Percentiles rank a stretch among this genome's conserved stretches.
These are phyloP conservation scores for Diaporthe longicolla DNA, from an alignment of 2,329 filamentous ascomycete genomes.

Conservation along the genomic window DNA sequence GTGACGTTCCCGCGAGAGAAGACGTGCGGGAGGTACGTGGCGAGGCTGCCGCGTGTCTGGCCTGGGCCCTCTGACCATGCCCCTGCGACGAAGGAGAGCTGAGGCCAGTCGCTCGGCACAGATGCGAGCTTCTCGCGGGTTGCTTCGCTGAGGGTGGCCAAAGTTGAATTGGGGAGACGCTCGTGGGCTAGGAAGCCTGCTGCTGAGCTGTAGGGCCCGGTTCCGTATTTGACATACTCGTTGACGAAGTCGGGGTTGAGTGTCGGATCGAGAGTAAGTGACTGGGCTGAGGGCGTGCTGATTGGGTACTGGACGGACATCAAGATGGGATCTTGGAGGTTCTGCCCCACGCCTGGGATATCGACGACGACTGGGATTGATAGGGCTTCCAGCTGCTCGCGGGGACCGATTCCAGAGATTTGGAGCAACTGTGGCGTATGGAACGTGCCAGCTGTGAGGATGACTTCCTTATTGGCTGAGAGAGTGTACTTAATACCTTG, in stretches of 20 bases:
- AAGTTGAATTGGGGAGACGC: conserved; percentile 34
- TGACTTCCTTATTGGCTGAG: conserved; percentile 52
- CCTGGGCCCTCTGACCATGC: conserved; percentile 1
- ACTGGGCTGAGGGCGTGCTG: conserved; percentile 29
- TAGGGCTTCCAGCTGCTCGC: conserved; percentile 48
- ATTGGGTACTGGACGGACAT: conserved; percentile 31
- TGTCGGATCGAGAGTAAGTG: background rate
- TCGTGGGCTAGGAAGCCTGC: conserved; percentile 37
- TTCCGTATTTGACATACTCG: conserved; percentile 11
- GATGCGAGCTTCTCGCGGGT: conserved; percentile 31
- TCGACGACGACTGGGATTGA: conserved; percentile 49
- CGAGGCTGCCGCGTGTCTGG: conserved; percentile 6
- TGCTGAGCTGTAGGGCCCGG: conserved; percentile 34
- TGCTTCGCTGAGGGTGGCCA: conserved; percentile 25
- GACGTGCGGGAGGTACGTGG: conserved; percentile 43
- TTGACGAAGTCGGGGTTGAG: conserved; percentile 8
- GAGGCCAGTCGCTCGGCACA: conserved; percentile 35
- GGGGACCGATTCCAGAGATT: conserved; percentile 52
- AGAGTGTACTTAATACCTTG: conserved; percentile 34
- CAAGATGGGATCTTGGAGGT: conserved; percentile 37
- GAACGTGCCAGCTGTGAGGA: conserved; percentile 59
- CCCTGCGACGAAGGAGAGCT: conserved; percentile 36
- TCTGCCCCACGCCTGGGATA: conserved; percentile 46
- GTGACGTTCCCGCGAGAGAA: conserved; percentile 54
- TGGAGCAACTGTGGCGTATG: conserved; percentile 57